Evolutionary conservation across 345 rosid species (phyloP), one percentile per base, ranked within the genome.

Genomic region (Syzygium grande): DNA sequence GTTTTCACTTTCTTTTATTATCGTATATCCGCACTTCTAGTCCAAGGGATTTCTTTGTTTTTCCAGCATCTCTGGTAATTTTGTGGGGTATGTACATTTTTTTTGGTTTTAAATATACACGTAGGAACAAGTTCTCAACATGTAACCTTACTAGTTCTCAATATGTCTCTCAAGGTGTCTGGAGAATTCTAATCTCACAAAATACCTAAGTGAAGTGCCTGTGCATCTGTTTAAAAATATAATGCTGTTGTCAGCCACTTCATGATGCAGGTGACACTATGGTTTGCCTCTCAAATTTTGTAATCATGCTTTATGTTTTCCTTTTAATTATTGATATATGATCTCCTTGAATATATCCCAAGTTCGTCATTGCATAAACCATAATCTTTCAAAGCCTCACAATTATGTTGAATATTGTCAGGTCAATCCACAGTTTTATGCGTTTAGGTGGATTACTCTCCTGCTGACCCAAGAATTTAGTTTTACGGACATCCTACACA

Each of bases 391-490:
- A 49, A 79, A 84, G 21, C 53, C 52, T 49, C 30, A 41, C 38
- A 21, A 9, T 86, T n/a, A 11, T 11, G 27, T 25, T 77, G 85
- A 73, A 73, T 9, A 73, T 38, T 89, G 92, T 88, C 98, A 97
- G 99, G 96, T 97, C 88, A 97, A 97, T 90, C 99, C 99, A 79
- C 99, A 96, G 78, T 97, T 97, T 86, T 97, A 97, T 43, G 98
- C 98, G 13, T 97, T 97, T 89, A 93, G 99, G 92, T 97, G 99
- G 99, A 97, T 97, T 90, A 97, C 99, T 80, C 97, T 97, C 84
- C 96, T 97, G 52, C 92, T 97, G 92, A 96, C 99, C 4, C 99
- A 94, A 89, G 99, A 97, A 86, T 97, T 96, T 93, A 92, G 94
- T 92, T 97, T 97, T 68, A 93, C 93, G 2, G 99, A 95, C 89